A percentile compares a stretch with the other conserved stretches of the same genome.
Conservation (phyloP, 2,329 filamentous ascomycete genomes). For the Tolypocladium album region DNA sequence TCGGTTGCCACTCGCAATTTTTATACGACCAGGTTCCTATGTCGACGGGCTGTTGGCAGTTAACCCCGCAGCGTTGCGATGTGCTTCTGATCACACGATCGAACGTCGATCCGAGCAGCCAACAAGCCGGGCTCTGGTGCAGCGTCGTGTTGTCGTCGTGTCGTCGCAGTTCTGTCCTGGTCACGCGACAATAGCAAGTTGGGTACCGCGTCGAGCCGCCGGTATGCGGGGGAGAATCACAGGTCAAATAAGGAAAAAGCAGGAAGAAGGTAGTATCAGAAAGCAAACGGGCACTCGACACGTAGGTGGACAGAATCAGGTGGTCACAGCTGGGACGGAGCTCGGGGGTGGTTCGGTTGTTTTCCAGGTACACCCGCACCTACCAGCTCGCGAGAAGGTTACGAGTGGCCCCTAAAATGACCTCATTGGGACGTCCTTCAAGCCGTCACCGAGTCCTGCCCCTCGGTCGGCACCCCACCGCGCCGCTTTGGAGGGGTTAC, state of each 20-base stretch:
- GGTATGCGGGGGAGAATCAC: background rate
- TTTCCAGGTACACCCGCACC: background rate
- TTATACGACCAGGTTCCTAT: background rate
- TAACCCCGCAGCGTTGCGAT: background rate
- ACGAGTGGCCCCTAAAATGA: background rate
- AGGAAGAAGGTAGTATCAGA: background rate
- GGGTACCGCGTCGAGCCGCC: background rate
- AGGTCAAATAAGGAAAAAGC: fast-evolving
- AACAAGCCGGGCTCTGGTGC: background rate
- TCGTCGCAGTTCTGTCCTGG: background rate
- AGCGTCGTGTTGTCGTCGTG: background rate
- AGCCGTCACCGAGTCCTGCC: background rate
- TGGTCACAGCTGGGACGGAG: background rate
- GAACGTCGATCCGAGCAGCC: background rate
- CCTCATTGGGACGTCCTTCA: background rate
- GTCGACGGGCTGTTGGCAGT: background rate
- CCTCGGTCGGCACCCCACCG: background rate
- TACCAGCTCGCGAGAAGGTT: background rate
- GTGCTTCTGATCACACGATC: background rate
- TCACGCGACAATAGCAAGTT: background rate
- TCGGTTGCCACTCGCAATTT: background rate
- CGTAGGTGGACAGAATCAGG: background rate
- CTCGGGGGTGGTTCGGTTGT: background rate
- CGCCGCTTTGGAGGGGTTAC: background rate
- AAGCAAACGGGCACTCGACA: background rate